Conservation (phyloP, 371 early-diverging fungal genomes). For the Haplosporangium sp. region DNA sequence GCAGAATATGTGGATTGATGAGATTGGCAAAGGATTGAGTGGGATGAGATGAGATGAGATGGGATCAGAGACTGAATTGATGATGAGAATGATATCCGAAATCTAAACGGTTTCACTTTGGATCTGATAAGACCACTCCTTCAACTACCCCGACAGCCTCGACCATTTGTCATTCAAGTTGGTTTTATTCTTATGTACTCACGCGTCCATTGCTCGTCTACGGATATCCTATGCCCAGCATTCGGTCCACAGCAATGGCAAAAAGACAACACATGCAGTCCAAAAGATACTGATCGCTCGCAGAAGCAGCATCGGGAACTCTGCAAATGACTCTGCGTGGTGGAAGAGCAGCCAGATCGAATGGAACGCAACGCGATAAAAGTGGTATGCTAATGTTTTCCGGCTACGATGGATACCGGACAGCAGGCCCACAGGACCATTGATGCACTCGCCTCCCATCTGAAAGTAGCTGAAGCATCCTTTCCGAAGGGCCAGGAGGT, state of each 20-base stretch:
- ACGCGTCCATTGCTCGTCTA: not conserved
- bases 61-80: too few species aligned
- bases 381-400: conserved; percentile 22
- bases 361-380: conserved; percentile 39
- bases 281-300: conserved; percentile 56
- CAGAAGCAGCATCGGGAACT: conserved; percentile 51
- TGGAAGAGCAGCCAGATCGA: conserved; percentile 57
- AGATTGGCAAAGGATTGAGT: too few species aligned
- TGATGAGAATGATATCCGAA: too few species aligned
- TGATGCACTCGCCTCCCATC: conserved; percentile 80
- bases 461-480: conserved; percentile 91
- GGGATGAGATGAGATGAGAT: too few species aligned
- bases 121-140: too few species aligned
- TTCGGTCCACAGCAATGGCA: conserved; percentile 65
- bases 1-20: too few species aligned
- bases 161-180: too few species aligned
- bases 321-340: conserved; percentile 29
- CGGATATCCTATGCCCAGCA: conserved; percentile 48
- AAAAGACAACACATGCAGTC: conserved; percentile 61
- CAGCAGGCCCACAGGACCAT: conserved; percentile 84
- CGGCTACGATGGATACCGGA: conserved; percentile 64
- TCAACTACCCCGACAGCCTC: too few species aligned
- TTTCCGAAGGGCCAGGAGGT: conserved; percentile 76
- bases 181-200: too few species aligned
- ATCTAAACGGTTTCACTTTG: too few species aligned